Evolutionary conservation across 345 rosid genomes (phyloP).

Genomic region (Iberis pinnata): DNA sequence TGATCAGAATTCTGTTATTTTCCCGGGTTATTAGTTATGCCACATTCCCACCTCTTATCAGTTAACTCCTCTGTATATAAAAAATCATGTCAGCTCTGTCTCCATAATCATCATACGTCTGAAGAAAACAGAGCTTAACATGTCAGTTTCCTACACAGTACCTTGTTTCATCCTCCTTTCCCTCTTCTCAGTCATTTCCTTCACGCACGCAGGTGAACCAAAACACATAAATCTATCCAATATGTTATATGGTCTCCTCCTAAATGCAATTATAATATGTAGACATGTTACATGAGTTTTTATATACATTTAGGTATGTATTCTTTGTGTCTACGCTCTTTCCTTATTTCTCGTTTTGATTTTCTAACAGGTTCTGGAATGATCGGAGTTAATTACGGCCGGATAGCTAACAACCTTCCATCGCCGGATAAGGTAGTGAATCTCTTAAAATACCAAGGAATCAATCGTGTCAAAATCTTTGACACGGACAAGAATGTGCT

Average conservation of each 20-base stretch:
- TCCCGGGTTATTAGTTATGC: neutral
- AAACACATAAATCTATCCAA: too few relatives aligned
- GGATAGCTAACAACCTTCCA: conserved; percentile 69
- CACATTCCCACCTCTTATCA: neutral
- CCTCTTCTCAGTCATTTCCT: conserved; percentile 24
- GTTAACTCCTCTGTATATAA: neutral
- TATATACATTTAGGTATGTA: too few relatives aligned
- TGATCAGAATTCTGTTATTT: neutral
- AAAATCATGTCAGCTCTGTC: too few relatives aligned
- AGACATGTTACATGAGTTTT: too few relatives aligned
- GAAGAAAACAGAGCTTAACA: too few relatives aligned
- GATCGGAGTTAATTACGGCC: conserved; percentile 82
- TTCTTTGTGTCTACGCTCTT: neutral
- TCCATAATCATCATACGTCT: neutral
- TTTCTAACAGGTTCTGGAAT: conserved; percentile 37
- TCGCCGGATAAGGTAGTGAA: conserved; percentile 58
- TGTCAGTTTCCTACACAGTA: too few relatives aligned
- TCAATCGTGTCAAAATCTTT: conserved; percentile 56
- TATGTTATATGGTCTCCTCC: too few relatives aligned
- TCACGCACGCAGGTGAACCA: conserved; percentile 41
- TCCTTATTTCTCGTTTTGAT: neutral
- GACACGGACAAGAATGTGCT: conserved; percentile 68
- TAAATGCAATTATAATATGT: too few relatives aligned
- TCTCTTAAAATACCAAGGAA: conserved; percentile 55
- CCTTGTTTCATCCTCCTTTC: conserved; percentile 21